Conservation (phyloP, 2,329 filamentous ascomycete species). For the Clarireedia sp. region DNA sequence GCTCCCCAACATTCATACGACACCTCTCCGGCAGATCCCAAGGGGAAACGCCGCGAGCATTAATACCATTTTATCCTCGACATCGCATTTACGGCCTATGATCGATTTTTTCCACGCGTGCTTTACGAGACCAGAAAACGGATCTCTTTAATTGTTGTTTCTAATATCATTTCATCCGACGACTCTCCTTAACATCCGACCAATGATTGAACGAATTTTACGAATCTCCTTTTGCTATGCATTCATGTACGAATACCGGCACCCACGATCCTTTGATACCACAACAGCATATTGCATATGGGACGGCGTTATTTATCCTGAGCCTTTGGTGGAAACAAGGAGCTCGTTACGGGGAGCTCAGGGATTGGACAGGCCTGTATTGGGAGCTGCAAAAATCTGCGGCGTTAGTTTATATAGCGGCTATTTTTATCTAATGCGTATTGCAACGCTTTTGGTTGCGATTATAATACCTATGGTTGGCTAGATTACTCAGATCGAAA, state of each 20-base stretch:
- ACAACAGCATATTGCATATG: constrained; percentile 23
- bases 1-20: constrained; percentile 21
- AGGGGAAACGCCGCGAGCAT: constrained; percentile 27
- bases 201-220: constrained; percentile 23
- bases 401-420: constrained; percentile 11
- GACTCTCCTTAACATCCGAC: constrained; percentile 19
- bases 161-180: constrained; percentile 12
- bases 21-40: constrained; percentile 20
- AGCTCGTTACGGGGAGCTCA: not conserved
- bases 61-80: constrained; percentile 17
- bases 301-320: constrained; percentile 19
- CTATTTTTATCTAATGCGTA: constrained; percentile 1
- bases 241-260: constrained; percentile 29
- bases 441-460: not conserved
- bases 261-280: constrained; percentile 20
- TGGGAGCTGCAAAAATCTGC: constrained; percentile 5
- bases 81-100: constrained; percentile 16
- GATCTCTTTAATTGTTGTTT: constrained; percentile 18
- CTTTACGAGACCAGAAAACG: constrained; percentile 1
- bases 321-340: not conserved
- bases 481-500: not conserved
- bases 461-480: constrained; percentile 1
- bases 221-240: constrained; percentile 23
- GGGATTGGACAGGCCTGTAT: constrained; percentile 3
- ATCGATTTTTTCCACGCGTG: not conserved